A percentile compares a stretch with the other conserved stretches of the same genome.
phyloP scores from a whole-genome alignment of 805 yeast species.

The Candida railenensis region DNA sequence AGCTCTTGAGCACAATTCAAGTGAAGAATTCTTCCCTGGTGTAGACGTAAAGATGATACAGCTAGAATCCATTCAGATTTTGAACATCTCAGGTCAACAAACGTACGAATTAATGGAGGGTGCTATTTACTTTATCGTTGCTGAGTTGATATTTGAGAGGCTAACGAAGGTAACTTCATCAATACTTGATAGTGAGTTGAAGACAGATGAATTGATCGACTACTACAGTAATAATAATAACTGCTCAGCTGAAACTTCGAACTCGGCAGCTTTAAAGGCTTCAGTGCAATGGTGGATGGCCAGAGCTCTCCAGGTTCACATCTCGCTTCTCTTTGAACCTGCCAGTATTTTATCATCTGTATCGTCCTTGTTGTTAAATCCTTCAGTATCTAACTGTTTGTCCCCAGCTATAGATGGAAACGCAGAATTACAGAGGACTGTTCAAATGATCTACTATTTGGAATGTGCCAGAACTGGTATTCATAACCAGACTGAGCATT shows the following conservation, averaged over 20 bases:
- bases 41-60: slow-evolving; percentile 18
- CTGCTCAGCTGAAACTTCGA: not conserved
- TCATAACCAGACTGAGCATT: slow-evolving; percentile 63
- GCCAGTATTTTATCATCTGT: slow-evolving; percentile 48
- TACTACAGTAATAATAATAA: slow-evolving; percentile 7
- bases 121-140: slow-evolving; percentile 32
- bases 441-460: slow-evolving; percentile 52
- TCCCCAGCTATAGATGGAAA: slow-evolving; percentile 31
- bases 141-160: slow-evolving; percentile 32
- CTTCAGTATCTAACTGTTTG: slow-evolving; percentile 25
- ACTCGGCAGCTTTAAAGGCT: slow-evolving; percentile 38
- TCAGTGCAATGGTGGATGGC: slow-evolving; percentile 74
- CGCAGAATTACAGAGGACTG: slow-evolving; percentile 26
- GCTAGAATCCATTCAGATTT: slow-evolving; percentile 34
- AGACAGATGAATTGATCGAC: slow-evolving; percentile 21
- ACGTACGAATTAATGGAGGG: slow-evolving; percentile 55
- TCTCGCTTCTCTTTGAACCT: slow-evolving; percentile 62
- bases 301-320: slow-evolving; percentile 63
- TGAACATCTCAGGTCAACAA: slow-evolving; percentile 64
- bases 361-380: slow-evolving; percentile 39
- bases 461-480: slow-evolving; percentile 68
- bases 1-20: slow-evolving; percentile 39
- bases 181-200: slow-evolving; percentile 11
- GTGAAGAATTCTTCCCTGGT: slow-evolving; percentile 27
- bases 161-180: slow-evolving; percentile 47